These are phyloP conservation scores for Obba rivulosa DNA, from an alignment of 768 basidiomycete species.

Conservation along the genomic window DNA sequence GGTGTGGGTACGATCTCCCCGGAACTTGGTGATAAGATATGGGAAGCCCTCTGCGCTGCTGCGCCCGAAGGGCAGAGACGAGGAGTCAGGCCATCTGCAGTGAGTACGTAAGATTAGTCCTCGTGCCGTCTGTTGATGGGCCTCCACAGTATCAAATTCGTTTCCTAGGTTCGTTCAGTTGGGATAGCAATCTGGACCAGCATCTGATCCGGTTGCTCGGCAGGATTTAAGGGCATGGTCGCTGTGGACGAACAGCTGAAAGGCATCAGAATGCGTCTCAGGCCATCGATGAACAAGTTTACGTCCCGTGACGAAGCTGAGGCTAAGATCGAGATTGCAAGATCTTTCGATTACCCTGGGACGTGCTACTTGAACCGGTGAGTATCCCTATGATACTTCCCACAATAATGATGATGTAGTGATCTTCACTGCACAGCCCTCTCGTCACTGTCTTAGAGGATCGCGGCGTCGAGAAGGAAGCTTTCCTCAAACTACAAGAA, in stretches of 20 bases:
- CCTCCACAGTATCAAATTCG: conserved; percentile 65
- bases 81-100: conserved; percentile 52
- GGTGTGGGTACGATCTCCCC: conserved; percentile 77
- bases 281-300: conserved; percentile 77
- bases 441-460: conserved; percentile 78
- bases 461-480: conserved; percentile 52
- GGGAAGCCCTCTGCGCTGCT: conserved; percentile 45
- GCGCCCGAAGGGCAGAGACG: conserved; percentile 23
- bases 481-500: conserved; percentile 60
- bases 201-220: background rate
- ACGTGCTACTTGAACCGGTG: conserved; percentile 70
- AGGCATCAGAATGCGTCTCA: conserved; percentile 63
- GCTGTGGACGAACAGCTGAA: conserved; percentile 51
- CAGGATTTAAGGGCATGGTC: conserved; percentile 71
- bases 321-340: conserved; percentile 72
- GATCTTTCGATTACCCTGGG: conserved; percentile 54
- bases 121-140: conserved; percentile 15
- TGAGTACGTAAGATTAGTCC: conserved; percentile 29
- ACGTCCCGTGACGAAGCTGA: conserved; percentile 37
- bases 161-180: conserved; percentile 48
- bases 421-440: conserved; percentile 37
- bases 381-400: conserved; percentile 6
- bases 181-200: background rate
- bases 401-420: background rate
- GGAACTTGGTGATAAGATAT: conserved; percentile 53